phyloP scores from a whole-genome alignment of 192 early-diverging fungal species.

The Lobulomyces angularis region DNA sequence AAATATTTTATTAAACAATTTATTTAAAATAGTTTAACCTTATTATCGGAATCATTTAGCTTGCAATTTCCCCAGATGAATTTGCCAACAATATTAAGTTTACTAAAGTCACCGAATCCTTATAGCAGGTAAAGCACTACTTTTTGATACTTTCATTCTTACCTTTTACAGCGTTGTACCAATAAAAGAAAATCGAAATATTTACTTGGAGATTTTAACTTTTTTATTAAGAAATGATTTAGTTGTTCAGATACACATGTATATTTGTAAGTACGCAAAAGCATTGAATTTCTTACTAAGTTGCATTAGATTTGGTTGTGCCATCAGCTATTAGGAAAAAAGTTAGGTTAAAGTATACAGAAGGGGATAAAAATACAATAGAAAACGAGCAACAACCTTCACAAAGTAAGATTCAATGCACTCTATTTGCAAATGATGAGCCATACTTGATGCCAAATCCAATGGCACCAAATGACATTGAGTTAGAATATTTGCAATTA shows the following conservation, averaged over 20 bases:
- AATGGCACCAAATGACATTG: too few species aligned
- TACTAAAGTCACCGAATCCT: slow-evolving; percentile 45
- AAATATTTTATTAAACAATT: slow-evolving; percentile 2
- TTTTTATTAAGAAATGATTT: slow-evolving; percentile 64
- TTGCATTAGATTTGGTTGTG: too few species aligned
- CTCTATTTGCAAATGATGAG: too few species aligned
- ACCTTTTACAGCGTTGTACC: slow-evolving; percentile 32
- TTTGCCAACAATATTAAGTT: slow-evolving; percentile 39
- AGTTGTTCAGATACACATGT: slow-evolving; percentile 74
- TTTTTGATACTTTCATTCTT: too few species aligned
- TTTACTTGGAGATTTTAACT: slow-evolving; percentile 73
- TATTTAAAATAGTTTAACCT: slow-evolving; percentile 9
- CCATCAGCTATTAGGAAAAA: too few species aligned
- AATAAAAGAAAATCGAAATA: slow-evolving; percentile 45
- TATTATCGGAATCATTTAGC: slow-evolving; percentile 41
- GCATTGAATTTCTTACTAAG: too few species aligned
- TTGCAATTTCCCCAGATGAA: slow-evolving; percentile 41
- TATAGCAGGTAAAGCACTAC: slow-evolving; percentile 26
- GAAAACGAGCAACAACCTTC: too few species aligned
- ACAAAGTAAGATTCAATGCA: too few species aligned
- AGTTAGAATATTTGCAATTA: too few species aligned
- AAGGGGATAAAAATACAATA: too few species aligned
- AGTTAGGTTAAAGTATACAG: too few species aligned
- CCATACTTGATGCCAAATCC: too few species aligned
- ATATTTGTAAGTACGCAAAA: slow-evolving; percentile 25